Conservation (phyloP, 164 flowering plant species). For the Umbellularia californica region DNA sequence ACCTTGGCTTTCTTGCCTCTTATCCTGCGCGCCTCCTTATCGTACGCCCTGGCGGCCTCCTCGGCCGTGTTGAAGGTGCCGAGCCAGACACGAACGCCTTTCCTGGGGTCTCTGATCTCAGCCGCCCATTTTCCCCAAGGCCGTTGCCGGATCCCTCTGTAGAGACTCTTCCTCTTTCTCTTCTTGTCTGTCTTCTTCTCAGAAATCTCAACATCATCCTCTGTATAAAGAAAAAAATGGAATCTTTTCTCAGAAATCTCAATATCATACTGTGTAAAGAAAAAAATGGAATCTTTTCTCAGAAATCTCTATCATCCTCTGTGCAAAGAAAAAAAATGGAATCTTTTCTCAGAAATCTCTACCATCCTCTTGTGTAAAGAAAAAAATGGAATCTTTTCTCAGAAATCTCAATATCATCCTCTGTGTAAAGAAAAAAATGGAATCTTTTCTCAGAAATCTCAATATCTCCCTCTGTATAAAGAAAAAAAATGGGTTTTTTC, state of each 20-base stretch:
- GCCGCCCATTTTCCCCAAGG: slow-evolving; percentile 23
- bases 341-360: too few relatives aligned
- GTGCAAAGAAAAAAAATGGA: neutral
- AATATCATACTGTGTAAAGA: neutral
- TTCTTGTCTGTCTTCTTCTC: slow-evolving; percentile 4
- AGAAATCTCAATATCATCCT: neutral
- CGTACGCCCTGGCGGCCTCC: slow-evolving; percentile 19
- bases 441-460: too few relatives aligned
- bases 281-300: neutral
- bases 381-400: neutral
- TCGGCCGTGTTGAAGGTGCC: slow-evolving; percentile 18
- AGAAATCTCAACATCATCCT: slow-evolving; percentile 8
- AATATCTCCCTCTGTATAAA: neutral
- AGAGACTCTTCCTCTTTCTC: slow-evolving; percentile 13
- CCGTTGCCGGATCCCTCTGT: slow-evolving; percentile 16
- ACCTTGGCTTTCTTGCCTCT: slow-evolving; percentile 14
- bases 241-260: slow-evolving; percentile 5
- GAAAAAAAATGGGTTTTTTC: too few relatives aligned
- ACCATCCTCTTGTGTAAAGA: neutral
- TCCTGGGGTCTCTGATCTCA: slow-evolving; percentile 14
- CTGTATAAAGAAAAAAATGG: neutral
- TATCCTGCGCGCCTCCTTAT: slow-evolving; percentile 13
- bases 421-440: neutral
- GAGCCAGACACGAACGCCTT: slow-evolving; percentile 14
- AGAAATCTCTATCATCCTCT: neutral